These are phyloP conservation scores for Somion occarium DNA, from an alignment of 1,284 basidiomycete species.

Conservation along the genomic window DNA sequence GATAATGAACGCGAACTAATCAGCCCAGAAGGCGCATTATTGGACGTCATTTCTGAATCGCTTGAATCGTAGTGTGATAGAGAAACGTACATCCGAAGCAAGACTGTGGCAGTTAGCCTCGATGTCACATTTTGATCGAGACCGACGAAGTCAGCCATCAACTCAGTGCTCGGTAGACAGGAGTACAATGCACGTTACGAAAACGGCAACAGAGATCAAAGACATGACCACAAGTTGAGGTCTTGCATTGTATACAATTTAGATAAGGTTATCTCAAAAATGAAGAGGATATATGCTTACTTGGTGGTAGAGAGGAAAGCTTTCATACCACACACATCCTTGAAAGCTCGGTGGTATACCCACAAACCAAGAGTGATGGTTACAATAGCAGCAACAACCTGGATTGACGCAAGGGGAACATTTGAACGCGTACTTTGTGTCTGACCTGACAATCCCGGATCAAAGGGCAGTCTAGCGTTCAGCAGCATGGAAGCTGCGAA, in stretches of 20 bases:
- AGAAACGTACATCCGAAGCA: no score
- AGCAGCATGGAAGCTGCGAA: slow-evolving; percentile 61
- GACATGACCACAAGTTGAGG: slow-evolving; percentile 49
- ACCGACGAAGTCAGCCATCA: background rate
- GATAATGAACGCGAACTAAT: no score
- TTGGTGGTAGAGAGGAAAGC: slow-evolving; percentile 56
- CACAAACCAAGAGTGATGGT: slow-evolving; percentile 53
- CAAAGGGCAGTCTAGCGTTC: slow-evolving; percentile 51
- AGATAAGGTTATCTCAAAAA: slow-evolving; percentile 6
- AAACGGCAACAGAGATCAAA: slow-evolving; percentile 41
- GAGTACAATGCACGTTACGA: slow-evolving; percentile 41
- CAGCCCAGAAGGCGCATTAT: no score
- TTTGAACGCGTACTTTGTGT: slow-evolving; percentile 18
- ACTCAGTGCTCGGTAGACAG: background rate
- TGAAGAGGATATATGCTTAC: slow-evolving; percentile 35
- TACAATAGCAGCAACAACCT: slow-evolving; percentile 41
- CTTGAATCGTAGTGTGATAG: no score
- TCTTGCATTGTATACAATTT: slow-evolving; percentile 31
- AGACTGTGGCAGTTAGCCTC: background rate
- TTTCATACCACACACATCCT: slow-evolving; percentile 49
- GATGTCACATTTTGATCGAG: background rate
- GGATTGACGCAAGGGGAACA: slow-evolving; percentile 26
- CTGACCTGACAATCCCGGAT: slow-evolving; percentile 22
- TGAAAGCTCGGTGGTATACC: slow-evolving; percentile 57
- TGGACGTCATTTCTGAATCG: no score